Conservation (phyloP, 2,329 filamentous ascomycete genomes). For the Trichoderma sp. region DNA sequence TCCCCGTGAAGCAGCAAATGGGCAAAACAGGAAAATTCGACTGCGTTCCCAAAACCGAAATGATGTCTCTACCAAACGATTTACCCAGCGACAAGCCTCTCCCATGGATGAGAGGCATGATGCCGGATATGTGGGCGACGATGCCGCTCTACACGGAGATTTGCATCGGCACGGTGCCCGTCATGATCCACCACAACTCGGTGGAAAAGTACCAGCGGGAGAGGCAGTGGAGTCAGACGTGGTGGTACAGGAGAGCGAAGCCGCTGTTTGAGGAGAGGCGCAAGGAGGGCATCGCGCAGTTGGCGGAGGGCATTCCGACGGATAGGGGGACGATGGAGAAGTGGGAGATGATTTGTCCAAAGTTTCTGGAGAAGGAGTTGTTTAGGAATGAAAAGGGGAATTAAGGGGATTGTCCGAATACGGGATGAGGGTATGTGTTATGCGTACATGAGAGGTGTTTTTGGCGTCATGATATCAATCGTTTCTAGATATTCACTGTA, state of each 20-base stretch:
- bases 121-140: conserved; percentile 25
- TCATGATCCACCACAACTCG: conserved; percentile 32
- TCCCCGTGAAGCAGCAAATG: conserved; percentile 25
- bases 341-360: conserved; percentile 30
- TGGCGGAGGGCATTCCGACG: conserved; percentile 22
- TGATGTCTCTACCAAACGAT: conserved; percentile 8
- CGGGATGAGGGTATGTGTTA: background rate
- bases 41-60: conserved; percentile 24
- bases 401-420: background rate
- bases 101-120: conserved; percentile 8
- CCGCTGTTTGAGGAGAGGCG: conserved; percentile 23
- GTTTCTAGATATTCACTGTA: background rate
- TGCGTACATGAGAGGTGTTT: background rate
- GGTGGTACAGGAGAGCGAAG: conserved; percentile 26
- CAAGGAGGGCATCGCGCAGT: conserved; percentile 17
- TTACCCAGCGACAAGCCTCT: background rate
- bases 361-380: conserved; percentile 25
- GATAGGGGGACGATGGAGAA: conserved; percentile 21
- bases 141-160: conserved; percentile 31
- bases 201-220: conserved; percentile 24
- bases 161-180: conserved; percentile 29
- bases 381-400: conserved; percentile 24
- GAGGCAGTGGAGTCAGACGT: conserved; percentile 27
- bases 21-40: conserved; percentile 25
- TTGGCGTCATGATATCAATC: background rate